Percentiles rank a stretch among this genome's conserved stretches.
Conservation (phyloP, 192 early-diverging fungal species). For the Coemansia nantahalensis region DNA sequence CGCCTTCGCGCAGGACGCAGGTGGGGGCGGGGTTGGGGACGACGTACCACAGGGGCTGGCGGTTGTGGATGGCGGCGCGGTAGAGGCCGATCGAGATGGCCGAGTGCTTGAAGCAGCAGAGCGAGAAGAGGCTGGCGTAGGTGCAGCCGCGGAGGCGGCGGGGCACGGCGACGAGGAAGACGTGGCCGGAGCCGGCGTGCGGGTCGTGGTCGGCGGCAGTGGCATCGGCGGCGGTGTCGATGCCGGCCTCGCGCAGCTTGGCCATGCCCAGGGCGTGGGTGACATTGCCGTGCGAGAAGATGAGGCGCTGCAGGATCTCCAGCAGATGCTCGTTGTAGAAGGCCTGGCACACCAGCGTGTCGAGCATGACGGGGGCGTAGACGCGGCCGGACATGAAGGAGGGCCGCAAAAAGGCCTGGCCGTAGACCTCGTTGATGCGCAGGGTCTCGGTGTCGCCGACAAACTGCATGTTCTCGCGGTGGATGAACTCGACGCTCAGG, state of each 20-base stretch:
- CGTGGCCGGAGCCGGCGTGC: constrained; percentile 9
- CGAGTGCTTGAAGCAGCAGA: constrained; percentile 49
- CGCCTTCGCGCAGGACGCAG: constrained; percentile 54
- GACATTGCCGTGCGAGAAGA: constrained; percentile 55
- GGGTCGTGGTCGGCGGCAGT: constrained; percentile 1
- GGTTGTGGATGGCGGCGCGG: constrained; percentile 53
- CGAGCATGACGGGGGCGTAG: constrained; percentile 66
- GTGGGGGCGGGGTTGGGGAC: constrained; percentile 58
- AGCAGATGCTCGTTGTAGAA: constrained; percentile 67
- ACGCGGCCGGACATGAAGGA: constrained; percentile 72
- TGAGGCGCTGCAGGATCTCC: constrained; percentile 57
- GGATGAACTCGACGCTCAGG: constrained; percentile 69
- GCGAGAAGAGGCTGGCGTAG: constrained; percentile 54
- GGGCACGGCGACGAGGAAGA: constrained; percentile 55
- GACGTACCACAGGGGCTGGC: constrained; percentile 57
- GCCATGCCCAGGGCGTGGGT: constrained; percentile 40
- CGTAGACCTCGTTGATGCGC: constrained; percentile 57
- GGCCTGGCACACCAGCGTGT: constrained; percentile 69
- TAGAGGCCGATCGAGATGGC: constrained; percentile 67
- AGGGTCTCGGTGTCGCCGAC: constrained; percentile 63
- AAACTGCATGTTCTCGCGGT: constrained; percentile 74
- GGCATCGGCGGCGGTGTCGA: constrained; percentile 7
- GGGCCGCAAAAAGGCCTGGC: constrained; percentile 63
- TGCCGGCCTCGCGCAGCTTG: constrained; percentile 29
- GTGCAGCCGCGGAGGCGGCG: constrained; percentile 36